A percentile compares a stretch with the other conserved stretches of the same genome.
These are phyloP conservation scores for Euphrasia arctica DNA, from an alignment of 305 asterid species.

Conservation along the genomic window DNA sequence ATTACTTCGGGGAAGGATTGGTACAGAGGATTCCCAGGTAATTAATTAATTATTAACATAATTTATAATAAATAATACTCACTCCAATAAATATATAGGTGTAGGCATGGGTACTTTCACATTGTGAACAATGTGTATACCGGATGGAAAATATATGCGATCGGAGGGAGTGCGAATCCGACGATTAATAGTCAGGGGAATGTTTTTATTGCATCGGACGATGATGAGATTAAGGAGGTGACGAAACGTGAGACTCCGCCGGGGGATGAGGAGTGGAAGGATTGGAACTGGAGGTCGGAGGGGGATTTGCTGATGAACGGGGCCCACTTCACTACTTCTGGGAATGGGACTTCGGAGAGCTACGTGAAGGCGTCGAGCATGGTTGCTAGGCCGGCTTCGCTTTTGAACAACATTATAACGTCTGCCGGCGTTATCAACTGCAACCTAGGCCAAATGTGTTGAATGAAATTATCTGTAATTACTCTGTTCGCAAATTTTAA, in stretches of 20 bases:
- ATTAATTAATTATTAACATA: no score
- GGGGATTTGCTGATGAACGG: constrained; percentile 49
- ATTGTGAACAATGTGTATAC: constrained; percentile 58
- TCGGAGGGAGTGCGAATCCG: constrained; percentile 61
- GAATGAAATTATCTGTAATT: background rate
- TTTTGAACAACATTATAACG: constrained; percentile 32
- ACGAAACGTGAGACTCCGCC: constrained; percentile 36
- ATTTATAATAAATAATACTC: no score
- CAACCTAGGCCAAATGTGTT: constrained; percentile 36
- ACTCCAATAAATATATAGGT: constrained; percentile 25
- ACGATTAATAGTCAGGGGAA: constrained; percentile 62
- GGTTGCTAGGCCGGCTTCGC: constrained; percentile 54
- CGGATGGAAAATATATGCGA: constrained; percentile 60
- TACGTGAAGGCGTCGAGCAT: constrained; percentile 47
- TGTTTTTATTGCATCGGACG: constrained; percentile 44
- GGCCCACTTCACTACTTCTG: constrained; percentile 38
- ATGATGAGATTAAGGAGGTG: constrained; percentile 35
- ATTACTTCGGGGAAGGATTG: constrained; percentile 53
- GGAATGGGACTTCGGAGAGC: constrained; percentile 35
- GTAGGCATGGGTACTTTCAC: constrained; percentile 56
- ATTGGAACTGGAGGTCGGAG: constrained; percentile 50
- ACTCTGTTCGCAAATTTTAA: no score
- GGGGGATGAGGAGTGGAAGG: constrained; percentile 39
- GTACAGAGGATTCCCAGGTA: constrained; percentile 62
- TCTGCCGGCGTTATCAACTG: constrained; percentile 47